These are phyloP conservation scores for Fusarium veterinarium DNA, from an alignment of 2,329 filamentous ascomycete species.

Conservation along the genomic window DNA sequence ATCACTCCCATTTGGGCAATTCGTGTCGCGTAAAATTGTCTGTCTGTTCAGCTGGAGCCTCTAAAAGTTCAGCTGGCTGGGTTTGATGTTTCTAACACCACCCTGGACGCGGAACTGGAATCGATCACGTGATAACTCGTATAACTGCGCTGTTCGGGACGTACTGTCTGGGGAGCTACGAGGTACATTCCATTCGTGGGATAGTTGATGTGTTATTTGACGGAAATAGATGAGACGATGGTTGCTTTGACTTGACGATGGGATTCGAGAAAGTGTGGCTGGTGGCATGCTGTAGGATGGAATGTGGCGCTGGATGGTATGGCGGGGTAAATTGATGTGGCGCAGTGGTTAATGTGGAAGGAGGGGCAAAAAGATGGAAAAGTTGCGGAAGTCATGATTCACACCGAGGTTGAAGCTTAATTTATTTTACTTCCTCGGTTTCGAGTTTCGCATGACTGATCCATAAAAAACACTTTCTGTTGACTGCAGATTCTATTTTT, in stretches of 20 bases:
- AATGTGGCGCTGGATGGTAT: constrained; percentile 13
- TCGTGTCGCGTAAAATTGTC: constrained; percentile 17
- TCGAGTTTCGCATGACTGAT: neutral
- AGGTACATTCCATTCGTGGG: constrained; percentile 8
- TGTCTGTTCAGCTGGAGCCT: constrained; percentile 30
- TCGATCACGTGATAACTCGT: neutral
- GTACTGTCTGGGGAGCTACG: neutral
- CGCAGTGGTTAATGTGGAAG: neutral
- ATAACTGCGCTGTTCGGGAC: neutral
- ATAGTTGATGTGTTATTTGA: neutral
- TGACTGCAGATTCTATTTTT: neutral
- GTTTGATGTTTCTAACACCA: neutral
- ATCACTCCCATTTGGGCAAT: constrained; percentile 29
- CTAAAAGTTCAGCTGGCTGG: constrained; percentile 18
- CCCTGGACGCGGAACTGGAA: constrained; percentile 2
- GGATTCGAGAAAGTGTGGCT: constrained; percentile 6
- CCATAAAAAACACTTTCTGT: neutral
- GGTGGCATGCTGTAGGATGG: neutral
- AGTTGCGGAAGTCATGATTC: constrained; percentile 30
- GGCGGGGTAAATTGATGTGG: constrained; percentile 36
- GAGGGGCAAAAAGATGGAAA: constrained; percentile 35
- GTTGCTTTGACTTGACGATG: neutral
- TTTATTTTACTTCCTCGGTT: neutral
- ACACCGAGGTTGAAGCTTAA: constrained; percentile 29
- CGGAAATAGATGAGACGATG: constrained; percentile 7